Evolutionary conservation across 2,329 filamentous ascomycete species (phyloP), one percentile per base, ranked within the genome.

Genomic region (Ascomycota sp.): DNA sequence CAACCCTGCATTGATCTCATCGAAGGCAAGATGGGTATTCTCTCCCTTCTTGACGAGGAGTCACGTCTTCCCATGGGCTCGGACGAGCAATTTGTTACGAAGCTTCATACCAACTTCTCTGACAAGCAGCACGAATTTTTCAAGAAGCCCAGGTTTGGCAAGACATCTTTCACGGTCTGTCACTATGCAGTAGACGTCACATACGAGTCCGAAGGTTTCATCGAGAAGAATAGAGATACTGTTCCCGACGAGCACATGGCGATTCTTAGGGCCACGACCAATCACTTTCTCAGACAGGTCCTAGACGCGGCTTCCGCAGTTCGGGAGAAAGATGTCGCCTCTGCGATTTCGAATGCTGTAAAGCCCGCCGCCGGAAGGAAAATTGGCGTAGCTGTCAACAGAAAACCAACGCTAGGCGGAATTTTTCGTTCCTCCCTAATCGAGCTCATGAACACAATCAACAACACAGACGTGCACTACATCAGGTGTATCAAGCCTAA

Each of bases 401-500:
- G 86, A 52, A 98, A 98, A 57, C 89, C 89, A 27, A 98, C 89
- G 1, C 71, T 98, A 25, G 89, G 89, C 55, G 89, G 89, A 40
- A 98, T 98, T 44, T 98, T 98, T 74, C 92, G 92, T 52, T 92
- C 84, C 3, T 95, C 89, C 7, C 63, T 98, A 47, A 95, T 98
- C 45, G 89, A 98, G 57, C 70, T 98, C 34, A 98, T 98, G 86
- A 68, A 72, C 51, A 98, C 89, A 6, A 98, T 98, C 57, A 92
- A 91, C 55, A 84, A 80, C 44, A 98, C 89, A 3, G 89, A 98
- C 52, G 89, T 95, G 13, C 89, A 98, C 56, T 98, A 98, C 56
- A 98, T 98, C 50, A 76, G 89, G 44, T 98, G 89, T 54, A 95
- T 98, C 58, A 98, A 98, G 59, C 89, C 89, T 26, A 98, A 98